Evolutionary conservation across 208 protist species (phyloP).

Genomic region (Acanthamoeba culbertsoni): DNA sequence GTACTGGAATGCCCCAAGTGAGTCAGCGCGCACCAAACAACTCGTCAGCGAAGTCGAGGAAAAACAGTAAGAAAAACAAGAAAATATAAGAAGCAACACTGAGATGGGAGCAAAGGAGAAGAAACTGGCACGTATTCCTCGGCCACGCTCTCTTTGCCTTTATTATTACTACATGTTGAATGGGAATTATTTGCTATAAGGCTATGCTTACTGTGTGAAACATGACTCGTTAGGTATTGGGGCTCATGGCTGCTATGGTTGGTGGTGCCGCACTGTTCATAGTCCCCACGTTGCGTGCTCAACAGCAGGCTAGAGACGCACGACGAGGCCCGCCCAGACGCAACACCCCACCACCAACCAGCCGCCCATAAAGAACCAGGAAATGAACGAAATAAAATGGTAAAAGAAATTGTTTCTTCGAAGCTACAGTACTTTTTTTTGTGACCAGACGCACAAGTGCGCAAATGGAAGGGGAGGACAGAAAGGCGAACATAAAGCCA

Average conservation of each 20-base stretch:
- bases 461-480: conserved; percentile 10
- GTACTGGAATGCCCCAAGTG: too few species aligned
- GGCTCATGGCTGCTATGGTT: neutral
- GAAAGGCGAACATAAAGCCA: neutral
- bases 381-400: too few species aligned
- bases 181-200: neutral
- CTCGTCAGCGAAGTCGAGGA: too few species aligned
- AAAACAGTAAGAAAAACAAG: neutral
- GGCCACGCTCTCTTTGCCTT: neutral
- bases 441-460: neutral
- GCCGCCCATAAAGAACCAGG: neutral
- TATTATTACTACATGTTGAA: neutral
- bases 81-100: neutral
- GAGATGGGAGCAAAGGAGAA: conserved; percentile 29
- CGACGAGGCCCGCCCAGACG: neutral
- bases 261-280: neutral
- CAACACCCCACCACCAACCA: neutral
- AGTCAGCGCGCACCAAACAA: too few species aligned
- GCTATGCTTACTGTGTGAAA: neutral
- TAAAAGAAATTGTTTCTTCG: neutral
- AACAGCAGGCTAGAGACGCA: neutral
- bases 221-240: neutral
- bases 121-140: neutral
- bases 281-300: neutral
- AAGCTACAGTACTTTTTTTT: neutral